Evolutionary conservation across 371 early-diverging fungal genomes (phyloP).

Genomic region (Apophysomyces trapeziformis): DNA sequence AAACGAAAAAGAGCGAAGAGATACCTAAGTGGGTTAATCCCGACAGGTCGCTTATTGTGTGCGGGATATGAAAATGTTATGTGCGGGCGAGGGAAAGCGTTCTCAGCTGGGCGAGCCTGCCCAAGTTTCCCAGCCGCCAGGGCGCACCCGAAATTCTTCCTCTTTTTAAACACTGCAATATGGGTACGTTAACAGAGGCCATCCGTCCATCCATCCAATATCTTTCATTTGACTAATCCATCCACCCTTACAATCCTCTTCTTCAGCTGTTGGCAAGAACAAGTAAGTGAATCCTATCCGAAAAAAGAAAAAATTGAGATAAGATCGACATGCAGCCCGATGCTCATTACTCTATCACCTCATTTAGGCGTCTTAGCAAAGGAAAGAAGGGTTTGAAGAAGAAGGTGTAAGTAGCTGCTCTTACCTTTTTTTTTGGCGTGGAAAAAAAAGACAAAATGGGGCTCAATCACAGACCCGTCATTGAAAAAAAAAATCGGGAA

Average conservation of each 20-base stretch:
- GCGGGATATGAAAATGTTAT: neutral
- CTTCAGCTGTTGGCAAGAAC: conserved; percentile 93
- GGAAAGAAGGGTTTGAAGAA: conserved; percentile 98
- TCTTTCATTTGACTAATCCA: too few relatives aligned
- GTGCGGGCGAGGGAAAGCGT: conserved; percentile 1
- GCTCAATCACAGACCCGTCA: neutral
- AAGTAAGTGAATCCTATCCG: conserved; percentile 63
- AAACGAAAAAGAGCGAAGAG: too few relatives aligned
- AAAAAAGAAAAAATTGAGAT: too few relatives aligned
- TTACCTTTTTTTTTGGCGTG: neutral
- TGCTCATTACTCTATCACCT: conserved; percentile 12
- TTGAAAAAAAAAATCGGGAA: too few relatives aligned
- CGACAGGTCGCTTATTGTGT: too few relatives aligned
- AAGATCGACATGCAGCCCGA: neutral
- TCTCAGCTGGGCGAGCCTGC: neutral
- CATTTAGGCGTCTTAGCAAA: conserved; percentile 79
- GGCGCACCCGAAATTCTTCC: conserved; percentile 10
- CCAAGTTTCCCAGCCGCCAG: conserved; percentile 7
- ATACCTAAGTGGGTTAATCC: too few relatives aligned
- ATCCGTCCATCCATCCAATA: conserved; percentile 31
- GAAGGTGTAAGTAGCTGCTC: conserved; percentile 84
- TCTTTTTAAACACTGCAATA: conserved; percentile 24
- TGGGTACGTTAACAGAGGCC: conserved; percentile 34
- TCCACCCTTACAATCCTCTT: neutral
- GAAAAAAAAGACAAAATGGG: neutral